Conservation (phyloP, 1,284 basidiomycete genomes). For the Trametes polyzona region DNA sequence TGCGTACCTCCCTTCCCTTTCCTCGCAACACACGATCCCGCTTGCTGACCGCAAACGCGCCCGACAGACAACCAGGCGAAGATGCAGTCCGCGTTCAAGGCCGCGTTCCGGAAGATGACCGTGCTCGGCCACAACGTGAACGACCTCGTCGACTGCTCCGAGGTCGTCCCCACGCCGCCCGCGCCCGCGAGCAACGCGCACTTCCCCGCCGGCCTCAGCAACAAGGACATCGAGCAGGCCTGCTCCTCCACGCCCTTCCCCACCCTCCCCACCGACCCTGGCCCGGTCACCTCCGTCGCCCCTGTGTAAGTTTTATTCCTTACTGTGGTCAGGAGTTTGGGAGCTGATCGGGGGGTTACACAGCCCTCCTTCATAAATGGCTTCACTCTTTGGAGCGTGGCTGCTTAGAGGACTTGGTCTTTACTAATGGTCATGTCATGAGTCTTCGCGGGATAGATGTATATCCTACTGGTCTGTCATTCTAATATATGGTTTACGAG, state of each 20-base stretch:
- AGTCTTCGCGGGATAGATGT: neutral
- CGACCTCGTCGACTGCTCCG: conserved; percentile 28
- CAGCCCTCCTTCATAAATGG: conserved; percentile 9
- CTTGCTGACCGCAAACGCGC: no score
- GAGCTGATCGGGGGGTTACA: neutral
- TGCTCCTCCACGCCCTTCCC: conserved; percentile 22
- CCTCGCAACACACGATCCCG: conserved; percentile 1
- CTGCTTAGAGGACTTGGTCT: no score
- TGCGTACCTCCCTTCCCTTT: neutral
- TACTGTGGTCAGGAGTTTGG: neutral
- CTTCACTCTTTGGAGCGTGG: neutral
- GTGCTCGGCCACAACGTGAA: conserved; percentile 31
- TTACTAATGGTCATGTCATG: neutral
- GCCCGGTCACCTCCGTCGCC: conserved; percentile 24
- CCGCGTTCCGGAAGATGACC: conserved; percentile 35
- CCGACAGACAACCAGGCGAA: conserved; percentile 29
- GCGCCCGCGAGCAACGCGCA: conserved; percentile 10
- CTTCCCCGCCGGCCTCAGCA: conserved; percentile 21
- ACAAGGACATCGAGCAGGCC: conserved; percentile 23
- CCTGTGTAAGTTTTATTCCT: conserved; percentile 9
- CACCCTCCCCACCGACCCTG: conserved; percentile 21
- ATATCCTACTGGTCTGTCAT: no score
- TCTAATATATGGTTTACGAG: no score
- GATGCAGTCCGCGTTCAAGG: conserved; percentile 30
- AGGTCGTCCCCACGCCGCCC: conserved; percentile 21